phyloP scores from a whole-genome alignment of 108 stramenopile species.

The Conticribra guillardii region DNA sequence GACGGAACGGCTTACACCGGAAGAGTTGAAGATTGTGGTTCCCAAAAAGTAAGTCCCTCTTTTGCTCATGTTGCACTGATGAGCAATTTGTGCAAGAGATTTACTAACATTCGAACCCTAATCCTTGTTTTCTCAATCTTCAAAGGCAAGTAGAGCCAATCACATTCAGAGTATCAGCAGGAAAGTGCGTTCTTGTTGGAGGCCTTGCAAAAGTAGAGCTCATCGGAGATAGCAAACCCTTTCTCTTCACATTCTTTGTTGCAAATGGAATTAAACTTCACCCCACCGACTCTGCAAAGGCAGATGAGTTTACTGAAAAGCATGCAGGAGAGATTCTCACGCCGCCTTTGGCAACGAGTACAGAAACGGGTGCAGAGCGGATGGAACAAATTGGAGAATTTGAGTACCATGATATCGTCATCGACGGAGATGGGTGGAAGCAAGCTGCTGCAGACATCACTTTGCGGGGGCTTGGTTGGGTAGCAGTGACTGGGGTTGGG shows the following conservation, averaged over 20 bases:
- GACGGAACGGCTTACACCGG: slow-evolving; percentile 86
- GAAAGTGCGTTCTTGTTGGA: slow-evolving; percentile 87
- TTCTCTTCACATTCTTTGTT: slow-evolving; percentile 95
- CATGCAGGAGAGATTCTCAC: slow-evolving; percentile 91
- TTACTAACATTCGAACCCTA: background rate
- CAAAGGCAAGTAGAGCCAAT: slow-evolving; percentile 82
- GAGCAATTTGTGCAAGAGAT: background rate
- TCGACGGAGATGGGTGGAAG: slow-evolving; percentile 93
- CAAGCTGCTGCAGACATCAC: slow-evolving; percentile 93
- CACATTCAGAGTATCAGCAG: slow-evolving; percentile 80
- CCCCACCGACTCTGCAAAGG: slow-evolving; percentile 68
- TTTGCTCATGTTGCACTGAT: background rate
- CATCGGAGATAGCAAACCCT: slow-evolving; percentile 83
- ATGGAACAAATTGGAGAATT: slow-evolving; percentile 88
- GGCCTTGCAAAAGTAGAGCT: slow-evolving; percentile 86
- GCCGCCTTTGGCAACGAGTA: slow-evolving; percentile 85
- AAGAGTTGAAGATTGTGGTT: slow-evolving; percentile 87
- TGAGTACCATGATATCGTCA: slow-evolving; percentile 82
- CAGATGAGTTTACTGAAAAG: slow-evolving; percentile 82
- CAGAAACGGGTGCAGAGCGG: slow-evolving; percentile 70
- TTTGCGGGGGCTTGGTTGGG: slow-evolving; percentile 95
- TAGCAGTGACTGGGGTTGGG: slow-evolving; percentile 94
- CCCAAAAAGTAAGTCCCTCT: slow-evolving; percentile 80
- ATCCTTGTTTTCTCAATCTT: background rate
- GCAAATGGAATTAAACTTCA: slow-evolving; percentile 96